phyloP scores from a whole-genome alignment of 805 yeast genomes.

The Hemisphaericaspora nanyangensis region DNA sequence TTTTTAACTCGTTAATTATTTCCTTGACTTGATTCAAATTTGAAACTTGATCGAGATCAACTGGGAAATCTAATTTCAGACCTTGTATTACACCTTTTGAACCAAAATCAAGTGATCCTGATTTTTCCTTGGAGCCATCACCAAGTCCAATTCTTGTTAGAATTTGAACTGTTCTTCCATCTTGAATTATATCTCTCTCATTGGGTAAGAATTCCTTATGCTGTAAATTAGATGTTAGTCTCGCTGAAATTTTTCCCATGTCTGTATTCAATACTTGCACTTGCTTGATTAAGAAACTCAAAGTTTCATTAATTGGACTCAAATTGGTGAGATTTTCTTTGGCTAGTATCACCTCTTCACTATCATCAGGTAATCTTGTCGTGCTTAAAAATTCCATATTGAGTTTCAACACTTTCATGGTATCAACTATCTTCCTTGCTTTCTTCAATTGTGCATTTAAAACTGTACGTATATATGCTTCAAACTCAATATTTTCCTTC shows the following conservation, averaged over 20 bases:
- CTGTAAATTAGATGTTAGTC: conserved; percentile 21
- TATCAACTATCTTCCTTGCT: conserved; percentile 30
- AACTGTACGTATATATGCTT: conserved; percentile 40
- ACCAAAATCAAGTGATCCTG: no score
- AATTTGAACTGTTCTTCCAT: conserved; percentile 33
- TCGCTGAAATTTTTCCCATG: conserved; percentile 20
- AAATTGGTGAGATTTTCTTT: conserved; percentile 28
- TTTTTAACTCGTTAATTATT: no score
- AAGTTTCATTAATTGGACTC: conserved; percentile 45
- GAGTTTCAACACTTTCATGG: conserved; percentile 28
- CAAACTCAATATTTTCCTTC: conserved; percentile 37
- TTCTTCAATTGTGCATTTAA: conserved; percentile 37
- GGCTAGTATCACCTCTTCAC: conserved; percentile 7
- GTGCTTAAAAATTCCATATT: conserved; percentile 25
- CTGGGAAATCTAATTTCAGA: no score
- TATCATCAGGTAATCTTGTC: conserved; percentile 5
- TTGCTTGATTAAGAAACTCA: conserved; percentile 43
- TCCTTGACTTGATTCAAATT: no score
- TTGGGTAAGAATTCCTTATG: conserved; percentile 23
- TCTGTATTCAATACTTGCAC: conserved; percentile 34
- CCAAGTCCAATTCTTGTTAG: no score
- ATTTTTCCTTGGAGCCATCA: no score
- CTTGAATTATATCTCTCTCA: conserved; percentile 37
- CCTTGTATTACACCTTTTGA: no score
- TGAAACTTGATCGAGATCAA: no score